Evolutionary conservation across 371 early-diverging fungal genomes (phyloP), one percentile per base, ranked within the genome.

Genomic region (Syncephalastrum contaminatum): DNA sequence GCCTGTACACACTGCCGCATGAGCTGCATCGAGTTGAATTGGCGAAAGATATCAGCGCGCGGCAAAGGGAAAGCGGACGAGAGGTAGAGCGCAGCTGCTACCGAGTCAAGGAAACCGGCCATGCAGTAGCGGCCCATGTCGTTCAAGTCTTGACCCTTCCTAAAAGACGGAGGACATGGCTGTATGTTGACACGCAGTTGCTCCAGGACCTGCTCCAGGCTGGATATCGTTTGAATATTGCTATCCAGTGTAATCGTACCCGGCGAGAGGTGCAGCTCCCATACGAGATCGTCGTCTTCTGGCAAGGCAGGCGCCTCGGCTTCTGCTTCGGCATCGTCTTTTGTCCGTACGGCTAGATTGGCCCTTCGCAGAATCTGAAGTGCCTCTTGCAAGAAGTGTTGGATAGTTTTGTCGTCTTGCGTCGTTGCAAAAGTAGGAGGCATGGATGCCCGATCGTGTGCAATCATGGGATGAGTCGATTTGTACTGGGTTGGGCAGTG

Each of bases 231-330:
- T 46, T 68, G 56, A 47, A 79, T 75, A 46, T 68, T 75, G 21
- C 76, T 79, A 27, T 79, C 74, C 22, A 79, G 59, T 1, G 76
- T 75, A 59, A 79, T 73, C 53, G 62, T 72, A 1, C 66, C 64
- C 5, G 75, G 69, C 24, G 73, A 67, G 4, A 79, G 41, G 19
- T 72, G 66, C 0, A 79, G 59, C 47, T 69, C 65, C 80, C 80
- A 79, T 8, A 67, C 68, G 18, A 79, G 42, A 10, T 51, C 39
- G 14, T 63, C 54, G 20, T 56, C 53, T 54, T 27, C 22, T 15
- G 36, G 18, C 24, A 18, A 19, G 18, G 36, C 44, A 14, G 41
- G 27, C 21, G 18, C 48, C 24, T 62, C 54, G 20, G 41, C 24
- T 39, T 43, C 27, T 24, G 51, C 45, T 12, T 30, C 10, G 36